Evolutionary conservation across 768 basidiomycete species (phyloP).

Genomic region (Exsudoporus frostii): DNA sequence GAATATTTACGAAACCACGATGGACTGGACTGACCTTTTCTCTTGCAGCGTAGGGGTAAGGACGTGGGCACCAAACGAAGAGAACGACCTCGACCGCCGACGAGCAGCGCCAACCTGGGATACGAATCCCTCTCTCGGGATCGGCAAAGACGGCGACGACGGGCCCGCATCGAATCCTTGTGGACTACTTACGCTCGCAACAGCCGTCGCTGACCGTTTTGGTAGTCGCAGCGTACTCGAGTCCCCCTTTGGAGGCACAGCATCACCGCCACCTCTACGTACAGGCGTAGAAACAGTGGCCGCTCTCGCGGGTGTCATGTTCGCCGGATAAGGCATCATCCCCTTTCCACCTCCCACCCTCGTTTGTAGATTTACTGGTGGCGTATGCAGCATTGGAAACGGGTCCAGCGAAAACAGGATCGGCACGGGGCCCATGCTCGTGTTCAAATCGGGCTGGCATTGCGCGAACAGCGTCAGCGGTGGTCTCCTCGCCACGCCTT

Average conservation of each 20-base stretch:
- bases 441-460: conserved; percentile 48
- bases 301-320: conserved; percentile 22
- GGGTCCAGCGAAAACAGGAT: conserved; percentile 61
- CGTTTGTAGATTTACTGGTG: background rate
- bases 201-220: conserved; percentile 11
- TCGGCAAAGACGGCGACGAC: conserved; percentile 12
- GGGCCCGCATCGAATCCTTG: background rate
- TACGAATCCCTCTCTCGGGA: conserved; percentile 63
- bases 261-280: conserved; percentile 15
- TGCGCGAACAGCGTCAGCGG: conserved; percentile 57
- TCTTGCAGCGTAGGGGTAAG: background rate
- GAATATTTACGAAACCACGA: background rate
- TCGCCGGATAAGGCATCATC: background rate
- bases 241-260: background rate
- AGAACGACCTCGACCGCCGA: conserved; percentile 70
- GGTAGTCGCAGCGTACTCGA: conserved; percentile 15
- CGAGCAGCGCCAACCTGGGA: conserved; percentile 51
- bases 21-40: conserved; percentile 16
- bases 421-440: conserved; percentile 54
- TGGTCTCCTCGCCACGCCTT: conserved; percentile 22
- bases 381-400: conserved; percentile 26
- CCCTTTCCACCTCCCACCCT: background rate
- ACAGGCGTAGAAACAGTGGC: conserved; percentile 32
- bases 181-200: background rate
- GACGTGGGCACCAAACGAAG: conserved; percentile 52